Percentiles rank a stretch among this genome's conserved stretches.
Evolutionary conservation across 2,329 filamentous ascomycete species (phyloP).

Genomic region (Fusarium nisikadoi): DNA sequence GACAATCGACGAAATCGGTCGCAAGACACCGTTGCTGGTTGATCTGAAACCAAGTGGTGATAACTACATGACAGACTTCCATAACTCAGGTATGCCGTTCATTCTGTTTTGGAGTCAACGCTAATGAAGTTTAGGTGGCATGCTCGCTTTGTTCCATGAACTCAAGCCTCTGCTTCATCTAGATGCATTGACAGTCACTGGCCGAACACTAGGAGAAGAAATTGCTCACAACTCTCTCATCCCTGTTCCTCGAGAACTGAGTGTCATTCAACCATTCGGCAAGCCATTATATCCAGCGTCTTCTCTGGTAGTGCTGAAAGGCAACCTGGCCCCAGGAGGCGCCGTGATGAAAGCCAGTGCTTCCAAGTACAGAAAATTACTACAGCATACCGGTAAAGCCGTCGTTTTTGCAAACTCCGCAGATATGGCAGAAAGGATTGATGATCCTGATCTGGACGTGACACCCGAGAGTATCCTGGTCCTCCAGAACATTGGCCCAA

Average conservation of each 20-base stretch:
- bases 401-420: slow-evolving; percentile 80
- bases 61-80: slow-evolving; percentile 91
- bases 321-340: slow-evolving; percentile 85
- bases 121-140: slow-evolving; percentile 67
- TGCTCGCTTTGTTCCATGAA: slow-evolving; percentile 82
- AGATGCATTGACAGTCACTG: slow-evolving; percentile 82
- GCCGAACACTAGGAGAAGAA: slow-evolving; percentile 83
- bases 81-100: slow-evolving; percentile 59
- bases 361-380: slow-evolving; percentile 73
- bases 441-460: slow-evolving; percentile 71
- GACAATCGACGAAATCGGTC: slow-evolving; percentile 81
- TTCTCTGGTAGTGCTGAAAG: slow-evolving; percentile 82
- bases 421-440: slow-evolving; percentile 75
- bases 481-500: slow-evolving; percentile 88
- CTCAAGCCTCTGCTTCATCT: slow-evolving; percentile 82
- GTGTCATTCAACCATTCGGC: slow-evolving; percentile 73
- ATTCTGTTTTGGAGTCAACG: rapidly evolving
- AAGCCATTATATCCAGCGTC: slow-evolving; percentile 76
- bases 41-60: slow-evolving; percentile 88
- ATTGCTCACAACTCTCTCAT: slow-evolving; percentile 76
- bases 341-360: slow-evolving; percentile 93
- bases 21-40: slow-evolving; percentile 82
- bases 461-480: slow-evolving; percentile 72
- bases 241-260: slow-evolving; percentile 50
- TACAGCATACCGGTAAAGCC: slow-evolving; percentile 58